A percentile compares a stretch with the other conserved stretches of the same genome.
These are phyloP conservation scores for Dothistroma pini DNA, from an alignment of 2,329 filamentous ascomycete species.

Conservation along the genomic window DNA sequence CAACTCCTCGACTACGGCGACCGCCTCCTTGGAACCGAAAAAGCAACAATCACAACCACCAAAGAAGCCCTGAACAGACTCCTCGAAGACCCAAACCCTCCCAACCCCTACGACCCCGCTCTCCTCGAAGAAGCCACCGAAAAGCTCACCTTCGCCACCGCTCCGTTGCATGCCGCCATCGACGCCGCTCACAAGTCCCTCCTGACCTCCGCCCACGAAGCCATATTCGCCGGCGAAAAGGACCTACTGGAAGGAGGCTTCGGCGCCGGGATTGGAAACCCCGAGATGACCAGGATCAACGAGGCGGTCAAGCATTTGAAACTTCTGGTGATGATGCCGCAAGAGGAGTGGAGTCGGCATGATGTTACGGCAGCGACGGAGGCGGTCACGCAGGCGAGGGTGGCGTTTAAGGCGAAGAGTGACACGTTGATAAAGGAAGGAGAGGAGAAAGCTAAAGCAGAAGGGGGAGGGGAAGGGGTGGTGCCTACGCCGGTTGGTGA, in stretches of 20 bases:
- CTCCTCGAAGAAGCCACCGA: slow-evolving; percentile 21
- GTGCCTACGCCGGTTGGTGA: too few species aligned
- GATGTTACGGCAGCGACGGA: slow-evolving; percentile 31
- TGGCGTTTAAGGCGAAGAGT: slow-evolving; percentile 24
- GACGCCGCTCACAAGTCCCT: slow-evolving; percentile 29
- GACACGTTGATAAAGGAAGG: slow-evolving; percentile 2
- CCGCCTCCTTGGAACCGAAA: slow-evolving; percentile 26
- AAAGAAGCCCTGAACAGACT: slow-evolving; percentile 28
- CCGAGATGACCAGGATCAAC: slow-evolving; percentile 26
- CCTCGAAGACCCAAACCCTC: slow-evolving; percentile 21
- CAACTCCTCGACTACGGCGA: slow-evolving; percentile 30
- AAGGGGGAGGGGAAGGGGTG: too few species aligned
- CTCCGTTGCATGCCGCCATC: slow-evolving; percentile 26
- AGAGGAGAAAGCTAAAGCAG: neutral
- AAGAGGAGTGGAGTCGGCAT: slow-evolving; percentile 31
- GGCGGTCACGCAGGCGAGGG: slow-evolving; percentile 28
- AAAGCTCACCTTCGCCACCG: slow-evolving; percentile 21
- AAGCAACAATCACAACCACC: slow-evolving; percentile 28
- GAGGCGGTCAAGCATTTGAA: slow-evolving; percentile 29
- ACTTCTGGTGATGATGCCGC: slow-evolving; percentile 31
- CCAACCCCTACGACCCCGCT: slow-evolving; percentile 19
- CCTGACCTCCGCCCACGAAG: slow-evolving; percentile 35
- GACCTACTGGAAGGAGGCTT: slow-evolving; percentile 27
- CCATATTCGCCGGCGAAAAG: slow-evolving; percentile 36
- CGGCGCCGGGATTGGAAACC: slow-evolving; percentile 6